Percentiles rank a stretch among this genome's conserved stretches.
These are phyloP conservation scores for Gnomoniopsis sp. DNA, from an alignment of 2,329 filamentous ascomycete species.

Conservation along the genomic window DNA sequence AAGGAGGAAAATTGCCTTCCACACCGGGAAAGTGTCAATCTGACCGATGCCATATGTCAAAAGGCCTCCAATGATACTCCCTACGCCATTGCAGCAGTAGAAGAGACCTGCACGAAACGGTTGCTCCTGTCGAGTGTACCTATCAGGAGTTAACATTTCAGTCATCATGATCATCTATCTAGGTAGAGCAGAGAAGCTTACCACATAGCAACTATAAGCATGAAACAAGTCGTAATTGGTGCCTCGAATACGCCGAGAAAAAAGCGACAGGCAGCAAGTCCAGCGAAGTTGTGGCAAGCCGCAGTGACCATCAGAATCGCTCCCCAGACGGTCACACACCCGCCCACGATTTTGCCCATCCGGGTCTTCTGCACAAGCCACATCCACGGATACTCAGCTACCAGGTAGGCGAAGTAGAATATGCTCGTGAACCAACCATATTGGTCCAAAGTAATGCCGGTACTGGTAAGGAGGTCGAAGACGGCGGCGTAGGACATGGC, in stretches of 20 bases:
- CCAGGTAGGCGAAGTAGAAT: conserved; percentile 50
- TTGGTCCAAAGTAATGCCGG: conserved; percentile 41
- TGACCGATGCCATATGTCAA: conserved; percentile 37
- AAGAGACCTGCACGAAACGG: conserved; percentile 43
- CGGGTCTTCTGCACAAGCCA: conserved; percentile 32
- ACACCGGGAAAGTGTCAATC: conserved; percentile 37
- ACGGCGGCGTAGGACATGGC: conserved; percentile 52
- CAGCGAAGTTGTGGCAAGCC: conserved; percentile 36
- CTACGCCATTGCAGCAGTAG: conserved; percentile 37
- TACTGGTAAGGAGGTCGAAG: conserved; percentile 50
- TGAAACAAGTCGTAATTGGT: conserved; percentile 45
- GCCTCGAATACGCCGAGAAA: conserved; percentile 46
- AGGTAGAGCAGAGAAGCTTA: not conserved
- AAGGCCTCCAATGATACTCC: conserved; percentile 34
- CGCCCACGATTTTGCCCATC: conserved; percentile 32
- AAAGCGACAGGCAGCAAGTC: conserved; percentile 40
- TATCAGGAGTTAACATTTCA: conserved; percentile 4
- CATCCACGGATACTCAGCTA: conserved; percentile 37
- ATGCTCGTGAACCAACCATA: conserved; percentile 55
- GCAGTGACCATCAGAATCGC: conserved; percentile 40
- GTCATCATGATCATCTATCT: too few species aligned
- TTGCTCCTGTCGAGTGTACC: conserved; percentile 42
- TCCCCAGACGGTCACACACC: conserved; percentile 33
- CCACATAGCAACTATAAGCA: conserved; percentile 49
- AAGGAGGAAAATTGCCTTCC: conserved; percentile 42